Evolutionary conservation across 2,329 filamentous ascomycete species (phyloP).

Genomic region (Colletotrichum horii): DNA sequence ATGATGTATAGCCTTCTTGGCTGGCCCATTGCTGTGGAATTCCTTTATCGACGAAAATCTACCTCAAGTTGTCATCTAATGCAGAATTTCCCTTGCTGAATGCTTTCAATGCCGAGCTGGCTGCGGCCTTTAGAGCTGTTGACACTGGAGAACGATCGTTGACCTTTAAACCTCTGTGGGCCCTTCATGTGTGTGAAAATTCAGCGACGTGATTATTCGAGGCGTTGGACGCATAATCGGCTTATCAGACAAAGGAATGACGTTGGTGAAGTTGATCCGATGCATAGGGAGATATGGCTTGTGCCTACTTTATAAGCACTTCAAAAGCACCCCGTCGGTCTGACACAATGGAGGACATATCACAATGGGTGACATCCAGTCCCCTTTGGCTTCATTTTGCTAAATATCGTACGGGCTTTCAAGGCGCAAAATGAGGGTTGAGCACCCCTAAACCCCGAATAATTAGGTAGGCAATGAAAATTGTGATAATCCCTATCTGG

Average conservation of each 20-base stretch:
- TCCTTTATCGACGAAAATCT: not conserved
- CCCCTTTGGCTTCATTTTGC: not conserved
- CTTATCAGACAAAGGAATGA: not conserved
- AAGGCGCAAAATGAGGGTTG: not conserved
- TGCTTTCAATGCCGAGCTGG: too few relatives aligned
- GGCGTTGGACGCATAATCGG: not conserved
- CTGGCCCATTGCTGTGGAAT: too few relatives aligned
- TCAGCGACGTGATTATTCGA: too few relatives aligned
- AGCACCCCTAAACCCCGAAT: not conserved
- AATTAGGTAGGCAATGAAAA: accelerated
- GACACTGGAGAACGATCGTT: too few relatives aligned
- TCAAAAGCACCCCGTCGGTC: not conserved
- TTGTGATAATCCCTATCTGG: not conserved
- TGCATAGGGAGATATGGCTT: not conserved
- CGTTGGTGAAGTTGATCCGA: not conserved
- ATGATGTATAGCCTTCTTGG: too few relatives aligned
- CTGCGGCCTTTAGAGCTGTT: too few relatives aligned
- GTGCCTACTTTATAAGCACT: not conserved
- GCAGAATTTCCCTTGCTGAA: too few relatives aligned
- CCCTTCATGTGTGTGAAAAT: too few relatives aligned
- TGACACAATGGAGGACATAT: not conserved
- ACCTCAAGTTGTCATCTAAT: not conserved
- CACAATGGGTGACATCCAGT: not conserved
- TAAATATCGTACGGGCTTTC: not conserved
- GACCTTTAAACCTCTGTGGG: too few relatives aligned